Conservation (phyloP, 768 basidiomycete species). For the Trametes gibbosa region DNA sequence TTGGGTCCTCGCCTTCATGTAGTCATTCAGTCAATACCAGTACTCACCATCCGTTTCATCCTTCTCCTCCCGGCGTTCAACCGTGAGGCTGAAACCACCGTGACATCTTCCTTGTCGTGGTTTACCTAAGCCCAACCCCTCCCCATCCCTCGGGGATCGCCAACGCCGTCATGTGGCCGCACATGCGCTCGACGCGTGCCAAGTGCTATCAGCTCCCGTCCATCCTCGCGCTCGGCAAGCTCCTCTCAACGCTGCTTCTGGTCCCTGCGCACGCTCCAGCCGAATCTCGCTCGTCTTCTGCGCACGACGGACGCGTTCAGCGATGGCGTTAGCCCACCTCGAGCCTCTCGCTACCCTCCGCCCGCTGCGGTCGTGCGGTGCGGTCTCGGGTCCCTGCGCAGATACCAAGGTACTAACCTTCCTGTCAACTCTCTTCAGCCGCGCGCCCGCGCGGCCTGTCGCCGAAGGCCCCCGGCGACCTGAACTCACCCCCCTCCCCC, state of each 20-base stretch:
- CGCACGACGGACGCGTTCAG: background rate
- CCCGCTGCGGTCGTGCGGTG: too few species aligned
- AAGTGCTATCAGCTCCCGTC: background rate
- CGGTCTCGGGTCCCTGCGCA: too few species aligned
- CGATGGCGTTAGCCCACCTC: background rate
- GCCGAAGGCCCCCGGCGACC: too few species aligned
- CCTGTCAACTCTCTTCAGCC: too few species aligned
- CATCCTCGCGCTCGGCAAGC: slow-evolving; percentile 4
- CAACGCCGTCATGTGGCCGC: slow-evolving; percentile 4
- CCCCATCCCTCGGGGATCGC: background rate
- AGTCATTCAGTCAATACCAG: too few species aligned
- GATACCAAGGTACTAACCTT: too few species aligned
- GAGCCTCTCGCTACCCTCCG: too few species aligned
- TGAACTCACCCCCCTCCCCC: too few species aligned
- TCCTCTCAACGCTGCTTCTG: background rate
- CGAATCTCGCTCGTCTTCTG: background rate
- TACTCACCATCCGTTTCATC: background rate
- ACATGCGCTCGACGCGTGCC: slow-evolving; percentile 6
- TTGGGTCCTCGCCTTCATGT: too few species aligned
- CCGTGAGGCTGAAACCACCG: background rate
- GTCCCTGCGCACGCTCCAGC: background rate
- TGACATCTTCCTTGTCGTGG: background rate
- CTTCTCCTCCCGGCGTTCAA: background rate
- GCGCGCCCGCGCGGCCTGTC: too few species aligned
- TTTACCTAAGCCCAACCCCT: background rate